Percentiles rank a stretch among this genome's conserved stretches.
Conservation (phyloP, 2,329 filamentous ascomycete genomes). For the Diplodia intermedia region DNA sequence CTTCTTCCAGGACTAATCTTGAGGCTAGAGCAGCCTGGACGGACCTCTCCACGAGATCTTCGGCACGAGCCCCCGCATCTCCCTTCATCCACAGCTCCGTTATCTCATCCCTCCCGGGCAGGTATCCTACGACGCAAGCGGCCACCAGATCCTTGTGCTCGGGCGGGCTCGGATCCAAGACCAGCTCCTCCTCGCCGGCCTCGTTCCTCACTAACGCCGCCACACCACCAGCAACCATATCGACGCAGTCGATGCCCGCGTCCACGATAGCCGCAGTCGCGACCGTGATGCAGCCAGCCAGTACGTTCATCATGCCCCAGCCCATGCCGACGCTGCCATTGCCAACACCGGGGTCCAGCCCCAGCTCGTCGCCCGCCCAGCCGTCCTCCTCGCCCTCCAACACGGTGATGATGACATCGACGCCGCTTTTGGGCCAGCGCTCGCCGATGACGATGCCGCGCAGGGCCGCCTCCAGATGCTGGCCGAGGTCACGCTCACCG, state of each 20-base stretch:
- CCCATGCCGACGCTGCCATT: conserved; percentile 55
- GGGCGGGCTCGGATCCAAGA: conserved; percentile 80
- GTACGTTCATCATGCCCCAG: conserved; percentile 89
- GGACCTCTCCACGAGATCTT: conserved; percentile 67
- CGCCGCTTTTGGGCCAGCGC: conserved; percentile 96
- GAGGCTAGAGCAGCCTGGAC: conserved; percentile 67
- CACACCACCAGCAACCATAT: conserved; percentile 86
- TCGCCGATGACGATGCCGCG: conserved; percentile 90
- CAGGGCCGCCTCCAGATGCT: conserved; percentile 89
- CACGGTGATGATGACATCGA: conserved; percentile 93
- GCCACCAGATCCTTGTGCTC: conserved; percentile 81
- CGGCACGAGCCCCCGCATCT: conserved; percentile 57
- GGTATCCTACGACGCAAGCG: conserved; percentile 88
- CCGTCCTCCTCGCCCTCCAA: conserved; percentile 89
- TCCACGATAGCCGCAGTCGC: conserved; percentile 92
- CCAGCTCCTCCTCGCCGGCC: conserved; percentile 51
- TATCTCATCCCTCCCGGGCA: conserved; percentile 85
- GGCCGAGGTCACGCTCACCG: conserved; percentile 85
- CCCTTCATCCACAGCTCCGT: conserved; percentile 96
- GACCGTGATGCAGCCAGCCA: conserved; percentile 91
- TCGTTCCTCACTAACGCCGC: conserved; percentile 71
- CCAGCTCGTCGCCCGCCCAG: conserved; percentile 64
- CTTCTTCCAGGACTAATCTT: conserved; percentile 66
- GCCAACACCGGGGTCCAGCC: conserved; percentile 52
- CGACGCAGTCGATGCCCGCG: conserved; percentile 94